These are phyloP conservation scores for Penicillium sp. DNA, from an alignment of 2,329 filamentous ascomycete genomes.

Conservation along the genomic window DNA sequence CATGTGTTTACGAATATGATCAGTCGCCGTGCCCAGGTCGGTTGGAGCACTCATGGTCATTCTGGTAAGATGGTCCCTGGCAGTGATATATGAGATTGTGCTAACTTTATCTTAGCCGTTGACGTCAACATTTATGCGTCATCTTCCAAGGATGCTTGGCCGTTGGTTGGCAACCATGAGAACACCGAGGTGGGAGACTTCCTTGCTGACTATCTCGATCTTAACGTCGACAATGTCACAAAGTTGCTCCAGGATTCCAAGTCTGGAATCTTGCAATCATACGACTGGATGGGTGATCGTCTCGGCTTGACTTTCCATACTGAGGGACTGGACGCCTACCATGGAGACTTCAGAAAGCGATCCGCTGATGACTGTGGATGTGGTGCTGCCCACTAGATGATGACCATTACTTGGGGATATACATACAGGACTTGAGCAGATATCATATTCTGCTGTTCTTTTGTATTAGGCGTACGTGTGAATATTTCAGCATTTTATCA, in stretches of 20 bases:
- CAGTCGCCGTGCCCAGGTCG: constrained; percentile 80
- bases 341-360: constrained; percentile 45
- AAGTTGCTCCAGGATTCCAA: constrained; percentile 59
- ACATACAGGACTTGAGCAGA: neutral
- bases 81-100: neutral
- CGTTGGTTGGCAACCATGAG: constrained; percentile 81
- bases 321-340: constrained; percentile 45
- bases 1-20: constrained; percentile 79
- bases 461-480: neutral
- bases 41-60: constrained; percentile 94
- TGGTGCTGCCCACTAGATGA: constrained; percentile 25
- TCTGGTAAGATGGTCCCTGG: constrained; percentile 46
- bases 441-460: neutral
- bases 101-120: constrained; percentile 56
- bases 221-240: constrained; percentile 78
- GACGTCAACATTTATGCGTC: constrained; percentile 97
- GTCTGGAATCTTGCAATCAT: constrained; percentile 21
- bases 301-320: constrained; percentile 38
- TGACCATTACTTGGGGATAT: neutral
- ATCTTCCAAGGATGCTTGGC: constrained; percentile 60
- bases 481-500: constrained; percentile 1
- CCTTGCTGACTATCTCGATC: constrained; percentile 71
- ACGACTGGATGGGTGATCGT: constrained; percentile 44
- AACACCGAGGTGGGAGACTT: constrained; percentile 91
- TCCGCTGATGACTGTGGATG: constrained; percentile 35